Conservation (phyloP, 1,284 basidiomycete genomes). For the Polyporus tsugae region DNA sequence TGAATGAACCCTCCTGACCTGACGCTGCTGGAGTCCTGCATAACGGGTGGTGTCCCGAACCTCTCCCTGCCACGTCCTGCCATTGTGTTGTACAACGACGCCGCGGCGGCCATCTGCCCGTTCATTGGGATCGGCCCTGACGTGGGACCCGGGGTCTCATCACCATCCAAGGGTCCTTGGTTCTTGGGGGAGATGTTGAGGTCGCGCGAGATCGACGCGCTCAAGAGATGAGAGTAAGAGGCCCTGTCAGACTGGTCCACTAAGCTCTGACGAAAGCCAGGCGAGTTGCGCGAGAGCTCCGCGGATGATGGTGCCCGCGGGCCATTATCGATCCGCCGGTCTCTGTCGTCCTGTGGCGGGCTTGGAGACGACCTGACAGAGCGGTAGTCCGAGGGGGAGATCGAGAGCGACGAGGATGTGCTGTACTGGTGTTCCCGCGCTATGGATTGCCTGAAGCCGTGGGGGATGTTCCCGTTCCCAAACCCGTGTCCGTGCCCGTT, state of each 20-base stretch:
- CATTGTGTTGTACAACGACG: conserved; percentile 36
- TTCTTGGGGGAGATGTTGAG: conserved; percentile 58
- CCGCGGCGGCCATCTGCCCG: conserved; percentile 32
- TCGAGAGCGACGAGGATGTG: conserved; percentile 60
- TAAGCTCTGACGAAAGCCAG: conserved; percentile 45
- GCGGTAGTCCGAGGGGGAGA: conserved; percentile 69
- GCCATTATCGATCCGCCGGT: conserved; percentile 38
- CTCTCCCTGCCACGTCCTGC: conserved; percentile 39
- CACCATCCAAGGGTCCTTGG: conserved; percentile 63
- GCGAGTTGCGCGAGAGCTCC: conserved; percentile 54
- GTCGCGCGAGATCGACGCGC: conserved; percentile 48
- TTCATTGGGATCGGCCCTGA: conserved; percentile 34
- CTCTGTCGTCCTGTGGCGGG: conserved; percentile 53
- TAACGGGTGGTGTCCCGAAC: conserved; percentile 50
- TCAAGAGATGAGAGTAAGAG: conserved; percentile 49
- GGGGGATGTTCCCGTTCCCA: conserved; percentile 45
- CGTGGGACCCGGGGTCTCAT: conserved; percentile 48
- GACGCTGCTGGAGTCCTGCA: conserved; percentile 49
- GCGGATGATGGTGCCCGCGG: conserved; percentile 41
- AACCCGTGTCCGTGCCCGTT: conserved; percentile 28
- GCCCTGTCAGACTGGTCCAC: conserved; percentile 51
- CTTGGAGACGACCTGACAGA: conserved; percentile 77
- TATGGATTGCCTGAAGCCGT: conserved; percentile 54
- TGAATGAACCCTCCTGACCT: conserved; percentile 42
- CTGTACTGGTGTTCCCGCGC: conserved; percentile 62